Evolutionary conservation across 176 grass and related monocot genomes (phyloP), one percentile per base, ranked within the genome.

Genomic region (Otatea glauca): DNA sequence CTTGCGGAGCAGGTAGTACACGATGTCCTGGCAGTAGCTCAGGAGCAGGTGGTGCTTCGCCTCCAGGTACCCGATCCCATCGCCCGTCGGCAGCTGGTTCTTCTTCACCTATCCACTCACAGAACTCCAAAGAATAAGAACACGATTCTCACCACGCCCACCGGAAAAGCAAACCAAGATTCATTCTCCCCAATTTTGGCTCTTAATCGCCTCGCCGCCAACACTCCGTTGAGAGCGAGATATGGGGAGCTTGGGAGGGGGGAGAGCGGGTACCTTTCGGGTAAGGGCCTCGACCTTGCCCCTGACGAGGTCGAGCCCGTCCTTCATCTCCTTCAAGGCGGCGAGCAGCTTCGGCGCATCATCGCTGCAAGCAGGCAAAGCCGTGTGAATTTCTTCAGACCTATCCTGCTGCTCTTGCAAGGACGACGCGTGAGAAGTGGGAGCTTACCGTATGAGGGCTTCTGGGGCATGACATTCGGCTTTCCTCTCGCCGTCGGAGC

Each of bases 31-130:
- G 73, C 93, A 98, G 80, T 98, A 95, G 45, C 74, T 85, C 4
- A 98, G 73, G 14, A 98, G 91, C 80, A 95, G 79, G 16, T 93
- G 85, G 79, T 95, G 90, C 76, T 98, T 98, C 54, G 81, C 89
- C 63, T 97, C 92, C 17, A 97, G 87, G 68, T 97, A 97, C 56
- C 91, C 92, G 15, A 98, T 90, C 41, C 91, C 96, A 23, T 95
- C 87, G 18, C 73, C 65, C 45, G 96, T 95, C 15, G 77, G 89
- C 18, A 98, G 68, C 78, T 92, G 87, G 58, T 88, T 91, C 82
- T 92, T 56, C 75, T 88, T 87, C 48, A 93, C 85, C 91, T 94
- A 87, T 11, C 5, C 5, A 80, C 23, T 49, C 17, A 66, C 10
- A n/a, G 41, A 44, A 90, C 21, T 37, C 25, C 1, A 39, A 10